Base-by-base conservation (phyloP, 2,329 filamentous ascomycete genomes). In the Aspergillus felis region DNA sequence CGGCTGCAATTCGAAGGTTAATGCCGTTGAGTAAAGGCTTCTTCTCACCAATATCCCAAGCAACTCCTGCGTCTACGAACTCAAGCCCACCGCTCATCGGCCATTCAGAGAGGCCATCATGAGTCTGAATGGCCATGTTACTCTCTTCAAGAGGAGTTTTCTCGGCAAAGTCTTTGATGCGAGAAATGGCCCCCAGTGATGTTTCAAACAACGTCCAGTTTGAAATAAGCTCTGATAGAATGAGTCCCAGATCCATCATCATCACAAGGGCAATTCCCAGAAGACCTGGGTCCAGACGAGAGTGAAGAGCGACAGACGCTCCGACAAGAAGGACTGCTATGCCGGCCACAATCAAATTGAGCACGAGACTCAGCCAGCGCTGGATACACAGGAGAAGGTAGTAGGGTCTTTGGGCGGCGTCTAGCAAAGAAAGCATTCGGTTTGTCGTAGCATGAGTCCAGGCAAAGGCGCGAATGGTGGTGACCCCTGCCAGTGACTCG, bases 141-240 rank as follows among this genome's bases (percentile, higher is more conserved):
- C 41, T 51, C 28, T 54, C 60, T 25, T 60, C 74, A 62, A 68
- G 27, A 27, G 27, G 27, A 27, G 27, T 69, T 47, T 76, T 75
- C 53, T 68, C 71, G 32, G 75, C 73, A 44, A 84, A 84, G 6
- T 76, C 76, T 61, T 80, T 81, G 57, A 84, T 76, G 22, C 83
- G 74, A 1, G 78, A 72, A n/a, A 86, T 76, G 2, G 82, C 81
- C 9, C 82, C 83, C 41, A 86, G 75, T 14, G 78, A 78, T 0
- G 81, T 85, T 63, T 86, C 83, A 3, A 85, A 69, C 17, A 75
- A 70, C 0, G 82, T 84, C 81, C 82, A 85, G 32, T 73, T 76
- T 27, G 72, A 66, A 27, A 82, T 74, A 17, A 82, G 66, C 5
- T 76, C 61, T 38, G 76, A 76, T 42, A 83, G 66, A 50, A 70